Evolutionary conservation across 2,329 filamentous ascomycete species (phyloP), one percentile per base, ranked within the genome.

Genomic region (Aspergillus bombycis): DNA sequence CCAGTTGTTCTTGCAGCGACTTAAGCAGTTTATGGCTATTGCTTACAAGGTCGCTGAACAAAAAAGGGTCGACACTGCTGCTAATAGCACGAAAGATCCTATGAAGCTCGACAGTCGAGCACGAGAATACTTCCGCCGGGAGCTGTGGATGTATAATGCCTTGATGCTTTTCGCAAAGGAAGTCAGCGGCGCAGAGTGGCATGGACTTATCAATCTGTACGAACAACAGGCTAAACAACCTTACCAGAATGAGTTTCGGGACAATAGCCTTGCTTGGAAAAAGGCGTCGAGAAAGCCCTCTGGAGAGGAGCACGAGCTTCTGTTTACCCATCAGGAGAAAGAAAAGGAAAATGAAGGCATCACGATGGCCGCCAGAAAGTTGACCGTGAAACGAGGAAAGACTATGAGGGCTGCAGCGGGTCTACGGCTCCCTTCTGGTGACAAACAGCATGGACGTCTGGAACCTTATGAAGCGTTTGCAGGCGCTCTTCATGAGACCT

Each of bases 321-420:
- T 98, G n/a, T 98, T 98, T 77, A 95, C 93, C 0, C 87, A 90
- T 2, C 89, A 92, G 72, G 94, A 97, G 74, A 96, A 96, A 74
- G 93, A 97, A 73, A 89, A 92, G 58, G 91, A 96, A 71, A 88
- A 87, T 55, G 82, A 86, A 57, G 78, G 79, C 41, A 86, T 91
- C 63, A 86, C 91, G 23, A 88, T 87, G 46, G 90, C 92, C 9
- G 94, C 94, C 11, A 87, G 93, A 66, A 97, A 97, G 78, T 80
- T 98, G 65, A 98, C 94, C 0, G 94, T 98, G 59, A 97, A 97
- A 83, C 88, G 94, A 74, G 95, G 92, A 67, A 94, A 97, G 78
- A 97, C 93, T 3, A 82, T 84, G 59, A 78, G 77, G 45, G 73
- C 75, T 23, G 75, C 76, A 43, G 75, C 74, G 74, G 80, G 74